Evolutionary conservation across 192 early-diverging fungal genomes (phyloP), one percentile per base, ranked within the genome.

Genomic region (Coemansia sp.): DNA sequence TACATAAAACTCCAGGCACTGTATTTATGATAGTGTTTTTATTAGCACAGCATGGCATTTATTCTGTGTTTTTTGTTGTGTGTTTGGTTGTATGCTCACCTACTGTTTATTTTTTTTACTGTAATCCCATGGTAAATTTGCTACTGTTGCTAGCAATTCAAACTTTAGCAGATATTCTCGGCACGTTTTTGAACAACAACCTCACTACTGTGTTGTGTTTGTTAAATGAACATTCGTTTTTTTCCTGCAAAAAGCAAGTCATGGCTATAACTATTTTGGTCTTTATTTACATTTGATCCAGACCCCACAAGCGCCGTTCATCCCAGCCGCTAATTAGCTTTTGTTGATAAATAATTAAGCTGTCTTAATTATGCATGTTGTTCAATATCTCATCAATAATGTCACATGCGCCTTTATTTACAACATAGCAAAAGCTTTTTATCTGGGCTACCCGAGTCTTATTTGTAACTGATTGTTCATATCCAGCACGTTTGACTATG

Each of bases 21-120:
- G 32, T 32, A 32, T 32, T 32, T 32, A 32, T 2, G 4, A 32
- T 32, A 32, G 32, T 32, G 32, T 1, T 32, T 45, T 45, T 45
- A 45, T 45, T 15, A 11, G 9, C 9, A 10, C 18, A 5, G 18
- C 9, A 11, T 7, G 8, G 9, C 26, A 54, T 21, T 54, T 54
- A 8, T 49, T 15, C 19, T 49, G 8, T 49, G 47, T 18, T 49
- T 49, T 32, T 0, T 32, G 32, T 32, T 32, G 2, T 32, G 2
- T 32, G 32, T 18, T 18, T 49, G 47, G 51, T 22, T 26, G 26
- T 22, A 11, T 26, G 26, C 19, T 49, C 2, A 54, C 9, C 51
- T 54, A 54, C 51, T 54, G 51, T 22, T 54, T 26, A 54, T 8
- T 26, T 32, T 21, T 54, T 32, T 21, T 54, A 54, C 51, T 54